Evolutionary conservation across 306 rosid genomes (phyloP).

Genomic region (Morella rubra): DNA sequence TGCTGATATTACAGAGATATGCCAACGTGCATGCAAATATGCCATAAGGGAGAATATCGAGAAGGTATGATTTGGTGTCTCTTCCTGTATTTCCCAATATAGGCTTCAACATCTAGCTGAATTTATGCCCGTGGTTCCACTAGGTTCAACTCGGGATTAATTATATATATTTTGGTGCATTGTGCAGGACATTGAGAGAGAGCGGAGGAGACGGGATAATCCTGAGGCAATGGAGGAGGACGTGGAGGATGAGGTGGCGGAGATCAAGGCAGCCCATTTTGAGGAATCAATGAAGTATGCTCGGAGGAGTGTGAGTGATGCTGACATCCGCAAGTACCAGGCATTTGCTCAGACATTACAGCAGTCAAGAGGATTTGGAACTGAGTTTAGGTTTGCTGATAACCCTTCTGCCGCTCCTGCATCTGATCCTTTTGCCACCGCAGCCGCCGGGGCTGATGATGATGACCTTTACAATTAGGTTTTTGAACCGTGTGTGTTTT

Average conservation of each 20-base stretch:
- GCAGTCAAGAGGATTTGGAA: constrained; percentile 97
- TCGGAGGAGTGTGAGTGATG: constrained; percentile 93
- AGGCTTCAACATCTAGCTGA: background rate
- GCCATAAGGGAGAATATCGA: constrained; percentile 97
- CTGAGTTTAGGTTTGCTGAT: constrained; percentile 84
- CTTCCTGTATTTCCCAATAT: background rate
- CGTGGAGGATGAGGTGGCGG: constrained; percentile 78
- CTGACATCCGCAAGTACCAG: constrained; percentile 97
- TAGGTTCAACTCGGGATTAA: background rate
- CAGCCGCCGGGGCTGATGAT: constrained; percentile 83
- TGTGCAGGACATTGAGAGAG: constrained; percentile 85
- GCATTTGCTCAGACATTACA: constrained; percentile 96
- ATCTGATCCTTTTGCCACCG: constrained; percentile 71
- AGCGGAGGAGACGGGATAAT: constrained; percentile 77
- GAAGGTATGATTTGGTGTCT: constrained; percentile 51
- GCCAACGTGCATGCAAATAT: constrained; percentile 95
- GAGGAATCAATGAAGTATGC: constrained; percentile 99
- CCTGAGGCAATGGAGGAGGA: constrained; percentile 99
- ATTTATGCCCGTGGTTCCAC: background rate
- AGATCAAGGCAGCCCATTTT: constrained; percentile 92
- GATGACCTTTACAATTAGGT: constrained; percentile 93
- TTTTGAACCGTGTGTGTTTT: constrained; percentile 3
- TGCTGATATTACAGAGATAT: constrained; percentile 95
- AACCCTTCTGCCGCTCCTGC: constrained; percentile 36
- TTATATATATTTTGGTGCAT: background rate